Conservation (phyloP, 306 rosid genomes). For the Trichosanthes cucumerina region DNA sequence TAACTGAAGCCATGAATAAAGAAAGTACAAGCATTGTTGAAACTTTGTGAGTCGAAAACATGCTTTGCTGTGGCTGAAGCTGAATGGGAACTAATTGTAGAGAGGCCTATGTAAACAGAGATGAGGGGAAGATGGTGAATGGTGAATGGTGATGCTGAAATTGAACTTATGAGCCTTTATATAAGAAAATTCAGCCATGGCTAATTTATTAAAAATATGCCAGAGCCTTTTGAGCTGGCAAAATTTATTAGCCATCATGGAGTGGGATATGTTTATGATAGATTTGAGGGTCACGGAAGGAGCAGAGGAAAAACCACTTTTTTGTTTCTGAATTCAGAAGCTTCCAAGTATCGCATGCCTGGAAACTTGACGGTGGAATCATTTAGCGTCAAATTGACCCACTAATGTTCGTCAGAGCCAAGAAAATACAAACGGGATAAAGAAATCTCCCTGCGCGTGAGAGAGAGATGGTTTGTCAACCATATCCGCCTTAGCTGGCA, state of each 20-base stretch:
- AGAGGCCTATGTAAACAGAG: not conserved
- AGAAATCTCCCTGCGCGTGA: not conserved
- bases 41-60: conserved; percentile 12
- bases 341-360: not conserved
- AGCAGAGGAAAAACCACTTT: not conserved
- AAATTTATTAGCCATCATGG: not conserved
- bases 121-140: not conserved
- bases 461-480: conserved; percentile 4
- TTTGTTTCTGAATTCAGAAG: conserved; percentile 2
- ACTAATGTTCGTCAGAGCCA: not conserved
- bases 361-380: not conserved
- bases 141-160: not conserved
- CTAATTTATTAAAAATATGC: not conserved
- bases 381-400: not conserved
- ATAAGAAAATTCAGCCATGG: conserved; percentile 1
- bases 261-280: not conserved
- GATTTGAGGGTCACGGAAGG: not conserved
- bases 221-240: conserved; percentile 1
- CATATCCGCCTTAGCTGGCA: not conserved
- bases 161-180: conserved; percentile 8
- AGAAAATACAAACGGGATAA: not conserved
- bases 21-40: conserved; percentile 10
- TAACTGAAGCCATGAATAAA: conserved; percentile 7
- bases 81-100: not conserved
- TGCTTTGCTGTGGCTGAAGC: not conserved